Conservation (phyloP, 345 rosid species). For the Gossypium herbaceum region DNA sequence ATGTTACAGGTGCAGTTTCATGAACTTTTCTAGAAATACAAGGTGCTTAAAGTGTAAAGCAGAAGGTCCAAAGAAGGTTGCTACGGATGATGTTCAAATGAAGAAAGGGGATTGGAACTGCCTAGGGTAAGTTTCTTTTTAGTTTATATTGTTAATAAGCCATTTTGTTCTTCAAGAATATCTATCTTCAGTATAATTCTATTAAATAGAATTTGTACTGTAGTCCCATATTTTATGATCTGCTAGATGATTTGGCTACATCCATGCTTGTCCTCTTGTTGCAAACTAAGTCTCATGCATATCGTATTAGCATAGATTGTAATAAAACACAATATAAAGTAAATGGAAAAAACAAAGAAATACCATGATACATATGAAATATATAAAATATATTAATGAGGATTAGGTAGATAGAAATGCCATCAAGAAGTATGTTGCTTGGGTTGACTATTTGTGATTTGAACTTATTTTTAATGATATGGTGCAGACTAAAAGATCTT, state of each 20-base stretch:
- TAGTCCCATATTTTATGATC: background rate
- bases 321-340: too few relatives aligned
- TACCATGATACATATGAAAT: too few relatives aligned
- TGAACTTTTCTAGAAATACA: slow-evolving; percentile 45
- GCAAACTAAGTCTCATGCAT: too few relatives aligned
- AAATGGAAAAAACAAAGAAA: too few relatives aligned
- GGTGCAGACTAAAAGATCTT: too few relatives aligned
- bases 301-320: too few relatives aligned
- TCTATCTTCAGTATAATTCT: background rate
- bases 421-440: too few relatives aligned
- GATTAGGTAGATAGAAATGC: too few relatives aligned
- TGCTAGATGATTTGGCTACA: background rate
- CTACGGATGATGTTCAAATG: slow-evolving; percentile 22
- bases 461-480: too few relatives aligned
- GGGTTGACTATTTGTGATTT: too few relatives aligned
- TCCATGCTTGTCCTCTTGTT: background rate
- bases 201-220: background rate
- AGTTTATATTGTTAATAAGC: background rate
- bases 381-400: too few relatives aligned
- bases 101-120: slow-evolving; percentile 83
- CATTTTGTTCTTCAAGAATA: background rate
- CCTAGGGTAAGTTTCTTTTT: slow-evolving; percentile 43
- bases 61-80: slow-evolving; percentile 31
- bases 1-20: slow-evolving; percentile 42
- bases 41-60: slow-evolving; percentile 42